A percentile compares a stretch with the other conserved stretches of the same genome.
Evolutionary conservation across 2,329 filamentous ascomycete genomes (phyloP).

Genomic region (Penicillium sp.): DNA sequence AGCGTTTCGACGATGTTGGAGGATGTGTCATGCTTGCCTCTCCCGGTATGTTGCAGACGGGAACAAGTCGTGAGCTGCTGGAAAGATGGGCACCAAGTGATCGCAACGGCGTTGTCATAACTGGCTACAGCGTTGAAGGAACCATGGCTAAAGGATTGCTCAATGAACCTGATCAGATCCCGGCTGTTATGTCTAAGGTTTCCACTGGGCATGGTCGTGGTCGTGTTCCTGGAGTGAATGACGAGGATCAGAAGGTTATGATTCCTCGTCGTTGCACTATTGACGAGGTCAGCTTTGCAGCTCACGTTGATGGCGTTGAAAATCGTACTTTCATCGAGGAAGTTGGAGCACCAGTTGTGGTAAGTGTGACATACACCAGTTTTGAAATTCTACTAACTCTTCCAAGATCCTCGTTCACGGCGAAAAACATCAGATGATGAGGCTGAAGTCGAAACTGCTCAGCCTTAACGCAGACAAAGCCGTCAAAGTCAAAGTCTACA

Average conservation of each 20-base stretch:
- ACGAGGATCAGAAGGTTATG: conserved; percentile 81
- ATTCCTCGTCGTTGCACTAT: conserved; percentile 91
- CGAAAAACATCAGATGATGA: conserved; percentile 97
- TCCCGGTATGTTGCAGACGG: conserved; percentile 97
- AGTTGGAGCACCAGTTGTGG: conserved; percentile 84
- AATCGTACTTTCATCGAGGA: conserved; percentile 97
- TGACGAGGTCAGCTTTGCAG: conserved; percentile 91
- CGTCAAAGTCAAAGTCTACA: conserved; percentile 85
- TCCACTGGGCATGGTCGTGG: conserved; percentile 55
- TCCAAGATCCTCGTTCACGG: conserved; percentile 88
- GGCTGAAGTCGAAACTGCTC: conserved; percentile 88
- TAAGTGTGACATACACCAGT: conserved; percentile 51
- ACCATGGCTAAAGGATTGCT: conserved; percentile 97
- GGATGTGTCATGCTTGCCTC: conserved; percentile 96
- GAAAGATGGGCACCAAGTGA: conserved; percentile 96
- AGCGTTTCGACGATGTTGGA: conserved; percentile 93
- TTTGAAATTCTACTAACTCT: neutral
- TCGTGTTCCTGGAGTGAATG: conserved; percentile 59
- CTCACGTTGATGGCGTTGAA: conserved; percentile 92
- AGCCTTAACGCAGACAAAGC: conserved; percentile 83
- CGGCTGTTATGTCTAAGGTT: conserved; percentile 79
- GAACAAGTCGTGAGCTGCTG: conserved; percentile 85
- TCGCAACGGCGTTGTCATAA: conserved; percentile 97
- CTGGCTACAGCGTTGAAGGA: conserved; percentile 95
- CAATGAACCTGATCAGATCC: conserved; percentile 91